A percentile compares a stretch with the other conserved stretches of the same genome.
phyloP scores from a whole-genome alignment of 306 rosid genomes.

The Cucurbita maxima region DNA sequence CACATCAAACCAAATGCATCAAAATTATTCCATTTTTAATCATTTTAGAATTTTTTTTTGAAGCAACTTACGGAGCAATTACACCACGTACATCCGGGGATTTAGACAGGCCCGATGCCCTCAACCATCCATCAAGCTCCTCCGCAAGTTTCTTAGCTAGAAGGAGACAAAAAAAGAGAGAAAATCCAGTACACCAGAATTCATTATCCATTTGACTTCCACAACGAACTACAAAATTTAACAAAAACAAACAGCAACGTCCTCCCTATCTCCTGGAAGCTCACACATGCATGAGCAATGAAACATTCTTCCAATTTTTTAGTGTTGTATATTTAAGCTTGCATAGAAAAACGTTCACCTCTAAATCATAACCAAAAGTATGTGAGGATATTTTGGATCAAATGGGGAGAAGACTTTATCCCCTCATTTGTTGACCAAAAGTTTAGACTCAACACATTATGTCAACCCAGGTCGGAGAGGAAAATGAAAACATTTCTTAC shows the following conservation, averaged over 20 bases:
- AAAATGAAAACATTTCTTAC: no score
- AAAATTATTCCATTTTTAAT: background rate
- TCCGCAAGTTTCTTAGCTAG: slow-evolving; percentile 48
- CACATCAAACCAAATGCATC: slow-evolving; percentile 5
- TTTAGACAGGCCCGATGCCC: slow-evolving; percentile 39
- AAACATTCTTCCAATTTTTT: background rate
- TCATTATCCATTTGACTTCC: background rate
- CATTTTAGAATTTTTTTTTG: background rate
- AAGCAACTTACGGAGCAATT: slow-evolving; percentile 79
- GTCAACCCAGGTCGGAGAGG: no score
- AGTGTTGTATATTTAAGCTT: background rate
- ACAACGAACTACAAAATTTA: background rate
- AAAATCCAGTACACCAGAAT: background rate
- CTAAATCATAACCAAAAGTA: background rate
- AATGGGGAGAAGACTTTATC: background rate
- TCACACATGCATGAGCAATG: background rate
- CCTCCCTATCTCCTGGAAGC: background rate
- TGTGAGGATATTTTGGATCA: background rate
- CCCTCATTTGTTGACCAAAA: background rate
- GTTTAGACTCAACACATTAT: background rate
- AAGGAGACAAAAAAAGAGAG: background rate
- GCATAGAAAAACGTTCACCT: background rate
- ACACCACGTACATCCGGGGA: slow-evolving; percentile 71
- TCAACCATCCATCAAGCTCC: slow-evolving; percentile 73
- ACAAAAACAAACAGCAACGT: background rate